These are phyloP conservation scores for Termitomyces sp. DNA, from an alignment of 768 basidiomycete genomes.

Conservation along the genomic window DNA sequence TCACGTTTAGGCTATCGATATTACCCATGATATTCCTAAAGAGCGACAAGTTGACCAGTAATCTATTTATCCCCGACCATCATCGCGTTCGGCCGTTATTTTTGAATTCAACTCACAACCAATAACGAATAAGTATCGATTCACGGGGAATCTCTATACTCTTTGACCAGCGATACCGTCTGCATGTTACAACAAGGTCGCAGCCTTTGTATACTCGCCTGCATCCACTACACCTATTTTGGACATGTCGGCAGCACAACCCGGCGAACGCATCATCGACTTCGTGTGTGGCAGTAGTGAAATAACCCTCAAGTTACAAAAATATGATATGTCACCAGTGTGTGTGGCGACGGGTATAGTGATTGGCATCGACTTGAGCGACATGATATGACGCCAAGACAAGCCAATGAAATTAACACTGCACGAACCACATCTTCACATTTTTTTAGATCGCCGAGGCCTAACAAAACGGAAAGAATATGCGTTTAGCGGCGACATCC, in stretches of 20 bases:
- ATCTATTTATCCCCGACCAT: no score
- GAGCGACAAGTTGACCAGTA: no score
- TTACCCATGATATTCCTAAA: no score
- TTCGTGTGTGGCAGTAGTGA: constrained; percentile 85
- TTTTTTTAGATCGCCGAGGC: constrained; percentile 51
- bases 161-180: constrained; percentile 19
- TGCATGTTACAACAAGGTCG: constrained; percentile 59
- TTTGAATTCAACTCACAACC: no score
- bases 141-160: neutral
- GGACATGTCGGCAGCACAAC: constrained; percentile 50
- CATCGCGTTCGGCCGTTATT: no score
- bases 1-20: no score
- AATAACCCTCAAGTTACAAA: constrained; percentile 53
- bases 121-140: no score
- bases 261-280: constrained; percentile 69
- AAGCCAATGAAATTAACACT: neutral
- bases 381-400: constrained; percentile 50
- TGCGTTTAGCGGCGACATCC: constrained; percentile 50
- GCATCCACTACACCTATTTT: constrained; percentile 51
- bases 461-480: constrained; percentile 33
- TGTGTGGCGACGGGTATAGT: constrained; percentile 37
- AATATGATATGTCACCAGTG: constrained; percentile 37
- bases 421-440: neutral
- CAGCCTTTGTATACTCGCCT: constrained; percentile 61
- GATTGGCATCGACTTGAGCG: constrained; percentile 64